Base-by-base conservation (phyloP, 495 filamentous ascomycete species). In the Hypoxylon cercidicola region DNA sequence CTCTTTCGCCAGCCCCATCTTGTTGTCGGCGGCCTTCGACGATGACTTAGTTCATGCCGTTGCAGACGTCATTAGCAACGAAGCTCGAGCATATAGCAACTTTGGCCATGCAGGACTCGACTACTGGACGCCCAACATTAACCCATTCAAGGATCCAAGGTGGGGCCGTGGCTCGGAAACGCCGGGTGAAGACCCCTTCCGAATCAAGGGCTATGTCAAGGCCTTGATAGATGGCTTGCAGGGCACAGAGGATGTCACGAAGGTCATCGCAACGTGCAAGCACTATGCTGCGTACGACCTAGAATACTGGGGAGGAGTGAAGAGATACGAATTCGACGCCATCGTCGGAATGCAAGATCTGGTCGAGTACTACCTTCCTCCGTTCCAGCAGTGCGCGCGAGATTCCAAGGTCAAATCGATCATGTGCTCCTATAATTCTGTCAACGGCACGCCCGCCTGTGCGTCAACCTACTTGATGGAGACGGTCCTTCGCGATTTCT, bases 51-150 rank as follows among this genome's bases (percentile, higher is more conserved):
- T 85, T 11, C 44, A 74, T 15, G 21, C 71, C 12, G 74, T 85
- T 32, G 83, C 64, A 11, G 57, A 55, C 9, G 66, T 74, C 39
- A 83, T 90, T 32, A 80, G 80, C 11, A 90, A 81, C 6, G 87
- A 92, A 70, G 86, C 83, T 8, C 78, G 89, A n/a, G 88, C 88
- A 1, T 90, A 87, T 68, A 87, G 78, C 70, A 92, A 92, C 59
- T 81, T 59, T 13, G 84, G 83, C 15, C 73, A 79, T 16, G 81
- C 79, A 37, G 84, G 85, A 0, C 71, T 90, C 4, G 84, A 90
- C 67, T 85, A 78, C 52, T 92, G 87, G 76, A 84, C 88, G 0
- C 88, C 88, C 1, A 88, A 90, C 63, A 88, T 90, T 74, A 91
- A 91, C 69, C 79, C 84, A 1, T 90, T 88, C 77, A 72, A 72